Base-by-base conservation (phyloP, 2,329 filamentous ascomycete genomes). In the Penicillium sp. region DNA sequence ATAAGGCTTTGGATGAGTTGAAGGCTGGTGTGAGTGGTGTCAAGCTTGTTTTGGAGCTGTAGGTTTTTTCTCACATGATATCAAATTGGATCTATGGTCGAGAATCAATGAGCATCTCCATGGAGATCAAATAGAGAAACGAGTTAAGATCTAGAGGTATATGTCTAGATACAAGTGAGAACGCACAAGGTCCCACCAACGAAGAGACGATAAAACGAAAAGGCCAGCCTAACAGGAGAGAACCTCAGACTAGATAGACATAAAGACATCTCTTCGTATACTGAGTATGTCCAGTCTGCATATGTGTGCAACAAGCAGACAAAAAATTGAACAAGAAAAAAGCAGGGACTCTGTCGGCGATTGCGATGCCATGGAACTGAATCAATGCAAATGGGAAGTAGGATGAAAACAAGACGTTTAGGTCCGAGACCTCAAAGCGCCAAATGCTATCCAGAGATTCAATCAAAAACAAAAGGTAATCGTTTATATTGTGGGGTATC, bases 401-500 rank as follows among this genome's bases (percentile, higher is more conserved):
- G 24, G 32, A 29, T 29, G 29, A 28, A 38, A 12, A 18, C 32
- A 8, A 20, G 20, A 37, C 33, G 33, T 37, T 37, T 15, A 37
- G 33, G 33, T 37, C 18, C 8, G 8, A 42, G 12, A 41, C 45
- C 37, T 46, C 18, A 28, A 44, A 39, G 29, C 32, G 29, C 46
- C 47, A 40, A 18, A 49, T 44, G 43, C 33, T 15, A 18, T 10
- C 10, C 15, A 44, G 42, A 47, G 33, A 24, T 10, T 3, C 29
- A 46, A 15, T 15, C 23, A 29, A 38, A 46, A 47, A 31, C 31
- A 45, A 52, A 50, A 47, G 10, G 42, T 37, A 53, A 33, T 50
- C 33, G 42, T 56, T 18, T 61, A 59, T 60, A 62, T 62, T 55
- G 56, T 49, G 59, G 65, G 65, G 65, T 68, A 68, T 67, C 64